These are phyloP conservation scores for Sarocladium oryzae DNA, from an alignment of 2,329 filamentous ascomycete species.

Conservation along the genomic window DNA sequence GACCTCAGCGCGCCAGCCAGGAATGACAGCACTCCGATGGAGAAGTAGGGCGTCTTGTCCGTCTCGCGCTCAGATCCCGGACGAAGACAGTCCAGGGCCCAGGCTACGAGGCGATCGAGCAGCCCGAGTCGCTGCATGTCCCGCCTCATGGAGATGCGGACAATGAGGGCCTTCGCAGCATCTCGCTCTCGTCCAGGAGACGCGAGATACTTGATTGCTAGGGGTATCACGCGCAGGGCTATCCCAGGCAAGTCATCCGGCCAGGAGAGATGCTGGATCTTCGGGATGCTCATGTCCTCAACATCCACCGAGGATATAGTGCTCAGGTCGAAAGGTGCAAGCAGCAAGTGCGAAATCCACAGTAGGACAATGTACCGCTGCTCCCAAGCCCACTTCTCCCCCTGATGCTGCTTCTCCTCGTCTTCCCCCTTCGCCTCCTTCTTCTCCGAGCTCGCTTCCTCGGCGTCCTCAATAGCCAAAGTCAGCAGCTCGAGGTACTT, in stretches of 20 bases:
- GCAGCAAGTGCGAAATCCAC: conserved; percentile 77
- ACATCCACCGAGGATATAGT: conserved; percentile 66
- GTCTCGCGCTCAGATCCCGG: conserved; percentile 25
- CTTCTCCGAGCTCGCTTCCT: conserved; percentile 20
- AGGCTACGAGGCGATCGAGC: conserved; percentile 59
- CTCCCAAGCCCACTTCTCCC: conserved; percentile 62
- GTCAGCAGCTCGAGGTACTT: conserved; percentile 77
- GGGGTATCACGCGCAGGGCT: conserved; percentile 59
- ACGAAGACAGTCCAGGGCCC: conserved; percentile 59
- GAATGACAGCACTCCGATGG: conserved; percentile 73
- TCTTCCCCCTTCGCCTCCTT: conserved; percentile 6
- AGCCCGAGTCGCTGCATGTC: conserved; percentile 82
- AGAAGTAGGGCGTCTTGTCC: conserved; percentile 59
- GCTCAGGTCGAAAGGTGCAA: conserved; percentile 84
- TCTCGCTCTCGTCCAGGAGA: conserved; percentile 81
- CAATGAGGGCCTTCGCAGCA: conserved; percentile 76
- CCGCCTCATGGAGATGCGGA: conserved; percentile 71
- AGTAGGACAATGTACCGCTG: conserved; percentile 81
- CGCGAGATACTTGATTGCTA: conserved; percentile 66
- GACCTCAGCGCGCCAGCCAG: conserved; percentile 65
- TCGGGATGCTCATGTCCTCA: conserved; percentile 36
- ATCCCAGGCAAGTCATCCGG: conserved; percentile 61
- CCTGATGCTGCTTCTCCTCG: no score
- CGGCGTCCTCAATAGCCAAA: conserved; percentile 60
- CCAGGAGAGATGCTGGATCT: conserved; percentile 45